Evolutionary conservation across 2,329 filamentous ascomycete genomes (phyloP).

Genomic region (Capronia americana): DNA sequence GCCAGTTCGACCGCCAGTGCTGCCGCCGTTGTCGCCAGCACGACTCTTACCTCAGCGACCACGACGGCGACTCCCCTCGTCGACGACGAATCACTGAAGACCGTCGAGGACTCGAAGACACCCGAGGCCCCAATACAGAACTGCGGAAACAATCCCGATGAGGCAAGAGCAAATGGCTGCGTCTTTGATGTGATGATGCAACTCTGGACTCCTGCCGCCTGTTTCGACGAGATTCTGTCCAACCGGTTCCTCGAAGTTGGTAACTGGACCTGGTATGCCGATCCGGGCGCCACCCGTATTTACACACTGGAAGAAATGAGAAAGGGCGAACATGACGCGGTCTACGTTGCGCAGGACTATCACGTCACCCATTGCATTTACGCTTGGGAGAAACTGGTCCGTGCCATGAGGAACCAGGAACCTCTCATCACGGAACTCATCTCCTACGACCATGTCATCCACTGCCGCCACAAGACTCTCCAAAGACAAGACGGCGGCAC

Average conservation of each 20-base stretch:
- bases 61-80: slow-evolving; percentile 12
- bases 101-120: slow-evolving; percentile 9
- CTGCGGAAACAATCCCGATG: slow-evolving; percentile 35
- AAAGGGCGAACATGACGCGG: slow-evolving; percentile 38
- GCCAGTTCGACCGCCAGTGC: slow-evolving; percentile 21
- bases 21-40: slow-evolving; percentile 18
- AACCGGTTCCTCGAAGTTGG: slow-evolving; percentile 38
- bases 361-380: slow-evolving; percentile 40
- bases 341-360: slow-evolving; percentile 39
- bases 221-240: slow-evolving; percentile 36
- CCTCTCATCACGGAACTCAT: slow-evolving; percentile 39
- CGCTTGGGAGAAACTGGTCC: slow-evolving; percentile 39
- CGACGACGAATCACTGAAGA: slow-evolving; percentile 23
- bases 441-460: slow-evolving; percentile 40
- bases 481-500: slow-evolving; percentile 35
- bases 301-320: slow-evolving; percentile 37
- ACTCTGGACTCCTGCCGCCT: slow-evolving; percentile 37
- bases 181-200: slow-evolving; percentile 41
- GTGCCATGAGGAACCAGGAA: slow-evolving; percentile 38
- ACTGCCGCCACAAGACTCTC: slow-evolving; percentile 40
- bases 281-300: slow-evolving; percentile 23
- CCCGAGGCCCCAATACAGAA: slow-evolving; percentile 25
- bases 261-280: slow-evolving; percentile 41
- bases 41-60: slow-evolving; percentile 15
- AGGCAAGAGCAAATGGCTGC: slow-evolving; percentile 37